Evolutionary conservation across 257 asterid species (phyloP).

Genomic region (Thymus mandschuricus): DNA sequence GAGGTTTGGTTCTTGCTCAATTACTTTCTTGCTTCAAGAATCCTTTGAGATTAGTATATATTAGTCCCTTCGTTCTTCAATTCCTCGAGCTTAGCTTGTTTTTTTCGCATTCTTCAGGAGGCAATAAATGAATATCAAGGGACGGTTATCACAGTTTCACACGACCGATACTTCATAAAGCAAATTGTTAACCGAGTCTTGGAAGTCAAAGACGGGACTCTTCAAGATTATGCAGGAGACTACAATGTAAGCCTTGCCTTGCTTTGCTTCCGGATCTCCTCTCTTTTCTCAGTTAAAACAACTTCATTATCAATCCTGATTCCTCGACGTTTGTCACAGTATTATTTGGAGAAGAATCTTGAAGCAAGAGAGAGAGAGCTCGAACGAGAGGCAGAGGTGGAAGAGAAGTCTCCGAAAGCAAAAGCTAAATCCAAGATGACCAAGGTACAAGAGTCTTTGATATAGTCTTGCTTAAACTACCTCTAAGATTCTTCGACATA

Average conservation of each 20-base stretch:
- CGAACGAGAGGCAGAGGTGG: constrained; percentile 99
- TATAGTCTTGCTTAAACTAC: not conserved
- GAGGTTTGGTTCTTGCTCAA: constrained; percentile 57
- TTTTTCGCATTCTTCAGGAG: constrained; percentile 50
- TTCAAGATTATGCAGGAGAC: constrained; percentile 95
- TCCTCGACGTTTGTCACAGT: constrained; percentile 43
- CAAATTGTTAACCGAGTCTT: constrained; percentile 93
- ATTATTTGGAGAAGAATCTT: constrained; percentile 95
- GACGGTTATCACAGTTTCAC: constrained; percentile 94
- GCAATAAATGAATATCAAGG: constrained; percentile 94
- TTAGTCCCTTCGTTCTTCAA: constrained; percentile 10
- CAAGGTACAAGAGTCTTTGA: constrained; percentile 57
- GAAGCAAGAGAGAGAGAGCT: constrained; percentile 90
- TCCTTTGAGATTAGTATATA: not conserved
- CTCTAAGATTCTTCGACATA: not conserved
- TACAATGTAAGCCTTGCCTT: constrained; percentile 64
- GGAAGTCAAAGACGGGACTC: constrained; percentile 84
- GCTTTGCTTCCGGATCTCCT: not conserved
- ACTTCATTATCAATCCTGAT: constrained; percentile 1
- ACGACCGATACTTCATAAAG: constrained; percentile 95
- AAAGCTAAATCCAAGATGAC: constrained; percentile 99
- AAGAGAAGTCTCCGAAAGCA: constrained; percentile 87
- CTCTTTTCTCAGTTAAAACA: not conserved
- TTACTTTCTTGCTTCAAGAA: not conserved
- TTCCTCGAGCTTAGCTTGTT: constrained; percentile 19